Evolutionary conservation across 495 filamentous ascomycete genomes (phyloP), one percentile per base, ranked within the genome.

Genomic region (Penicillium samsonianum): DNA sequence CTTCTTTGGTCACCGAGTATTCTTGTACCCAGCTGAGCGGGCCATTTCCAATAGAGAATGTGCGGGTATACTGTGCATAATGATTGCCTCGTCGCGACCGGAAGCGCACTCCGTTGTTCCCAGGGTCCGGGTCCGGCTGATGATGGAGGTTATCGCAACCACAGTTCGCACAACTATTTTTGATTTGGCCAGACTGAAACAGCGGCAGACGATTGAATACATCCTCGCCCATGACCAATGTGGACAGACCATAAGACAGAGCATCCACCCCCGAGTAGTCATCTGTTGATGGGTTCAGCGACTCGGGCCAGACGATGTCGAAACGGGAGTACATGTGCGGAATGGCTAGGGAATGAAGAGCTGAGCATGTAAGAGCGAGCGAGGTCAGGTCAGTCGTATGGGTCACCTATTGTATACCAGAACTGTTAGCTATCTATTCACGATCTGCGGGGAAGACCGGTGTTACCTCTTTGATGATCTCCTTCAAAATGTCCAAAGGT

Each of bases 291-390:
- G 81, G 74, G 35, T 67, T 62, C 43, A 81, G 75, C 6, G 81
- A 83, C 61, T 95, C 90, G 0, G 92, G 93, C 92, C 92, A 98
- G 38, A 94, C 87, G 58, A 96, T 96, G 67, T 96, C 90, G 68
- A 98, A 96, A 25, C 90, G 85, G 2, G 90, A 89, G 69, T 98
- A 98, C 65, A 98, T 95, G 52, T 88, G 84, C 10, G 91, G 91
- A 16, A 92, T 87, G 0, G 89, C 85, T 42, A 98, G 78, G 40
- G 78, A 74, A 73, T 96, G 90, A 14, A 98, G 82, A n/a, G 87
- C 83, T 17, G 90, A 92, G 73, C 91, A 90, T 31, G 90, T 90
- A 46, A 91, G 76, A 7, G 92, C 90, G 28, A 96, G 76, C 14
- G 90, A 87, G 0, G 89, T 90, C 50, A 96, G 79, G 66, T 96